Evolutionary conservation across 495 filamentous ascomycete genomes (phyloP).

Genomic region (Penicillium desertorum): DNA sequence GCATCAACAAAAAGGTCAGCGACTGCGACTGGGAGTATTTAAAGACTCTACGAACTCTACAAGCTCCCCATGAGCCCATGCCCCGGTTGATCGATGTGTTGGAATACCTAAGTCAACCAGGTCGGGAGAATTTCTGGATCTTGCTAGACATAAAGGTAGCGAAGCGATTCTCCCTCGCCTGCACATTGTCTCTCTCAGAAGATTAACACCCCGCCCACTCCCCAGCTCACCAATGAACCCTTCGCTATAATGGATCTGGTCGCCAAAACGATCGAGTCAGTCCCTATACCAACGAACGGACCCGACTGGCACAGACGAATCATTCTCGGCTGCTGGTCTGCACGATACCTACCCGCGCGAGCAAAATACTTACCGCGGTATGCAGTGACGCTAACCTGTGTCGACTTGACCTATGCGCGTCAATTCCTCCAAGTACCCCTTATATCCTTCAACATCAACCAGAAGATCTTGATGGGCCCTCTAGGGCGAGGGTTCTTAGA

Average conservation of each 20-base stretch:
- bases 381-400: slow-evolving; percentile 70
- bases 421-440: slow-evolving; percentile 57
- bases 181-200: neutral
- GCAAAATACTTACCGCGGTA: slow-evolving; percentile 63
- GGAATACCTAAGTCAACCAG: slow-evolving; percentile 62
- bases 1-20: slow-evolving; percentile 62
- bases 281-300: slow-evolving; percentile 37
- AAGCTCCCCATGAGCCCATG: slow-evolving; percentile 68
- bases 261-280: slow-evolving; percentile 57
- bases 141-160: slow-evolving; percentile 84
- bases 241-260: slow-evolving; percentile 65
- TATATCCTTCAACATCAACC: slow-evolving; percentile 76
- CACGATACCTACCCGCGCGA: slow-evolving; percentile 61
- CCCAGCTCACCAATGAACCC: slow-evolving; percentile 64
- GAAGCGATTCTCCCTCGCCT: neutral
- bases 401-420: slow-evolving; percentile 64
- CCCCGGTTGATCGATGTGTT: slow-evolving; percentile 75
- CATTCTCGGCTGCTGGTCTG: slow-evolving; percentile 77
- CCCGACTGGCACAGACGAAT: slow-evolving; percentile 68
- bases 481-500: slow-evolving; percentile 62
- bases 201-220: slow-evolving; percentile 8
- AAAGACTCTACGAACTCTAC: slow-evolving; percentile 62
- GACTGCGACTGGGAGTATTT: slow-evolving; percentile 77
- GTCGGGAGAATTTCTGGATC: slow-evolving; percentile 67
- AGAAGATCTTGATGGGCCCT: slow-evolving; percentile 62